phyloP scores from a whole-genome alignment of 2,329 filamentous ascomycete genomes.

The Ophiocordyceps camponoti-saundersi region DNA sequence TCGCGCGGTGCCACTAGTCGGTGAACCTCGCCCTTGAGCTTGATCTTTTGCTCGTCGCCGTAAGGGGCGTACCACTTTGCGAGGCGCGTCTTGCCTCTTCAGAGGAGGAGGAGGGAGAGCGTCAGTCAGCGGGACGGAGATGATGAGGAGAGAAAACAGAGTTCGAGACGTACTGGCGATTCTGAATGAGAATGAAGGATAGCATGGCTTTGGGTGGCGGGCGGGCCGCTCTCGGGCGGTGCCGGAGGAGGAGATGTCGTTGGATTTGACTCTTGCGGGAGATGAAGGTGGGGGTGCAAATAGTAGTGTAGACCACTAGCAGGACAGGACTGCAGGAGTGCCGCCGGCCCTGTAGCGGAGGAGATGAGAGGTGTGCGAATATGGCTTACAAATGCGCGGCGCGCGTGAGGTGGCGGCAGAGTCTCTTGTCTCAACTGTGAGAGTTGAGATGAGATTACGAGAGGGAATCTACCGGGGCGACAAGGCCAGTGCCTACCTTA shows the following conservation, averaged over 20 bases:
- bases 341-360: not conserved
- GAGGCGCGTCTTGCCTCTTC: conserved; percentile 89
- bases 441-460: too few relatives aligned
- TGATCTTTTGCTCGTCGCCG: conserved; percentile 97
- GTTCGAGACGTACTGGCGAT: conserved; percentile 50
- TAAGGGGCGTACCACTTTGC: conserved; percentile 99
- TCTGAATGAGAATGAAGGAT: conserved; percentile 81
- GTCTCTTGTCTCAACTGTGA: too few relatives aligned
- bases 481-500: too few relatives aligned
- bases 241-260: not conserved
- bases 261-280: not conserved
- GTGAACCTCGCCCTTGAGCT: conserved; percentile 97
- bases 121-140: conserved; percentile 2
- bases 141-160: not conserved
- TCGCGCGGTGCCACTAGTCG: conserved; percentile 93
- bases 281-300: not conserved
- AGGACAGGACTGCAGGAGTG: not conserved
- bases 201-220: conserved; percentile 30
- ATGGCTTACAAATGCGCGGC: too few relatives aligned
- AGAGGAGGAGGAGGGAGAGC: not conserved
- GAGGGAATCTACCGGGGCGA: too few relatives aligned
- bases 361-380: too few relatives aligned
- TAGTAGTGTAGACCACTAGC: not conserved
- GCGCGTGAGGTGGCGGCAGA: too few relatives aligned
- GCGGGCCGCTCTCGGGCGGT: not conserved